Conservation (phyloP, 2,329 filamentous ascomycete species). For the Biscogniauxia mediterranea region DNA sequence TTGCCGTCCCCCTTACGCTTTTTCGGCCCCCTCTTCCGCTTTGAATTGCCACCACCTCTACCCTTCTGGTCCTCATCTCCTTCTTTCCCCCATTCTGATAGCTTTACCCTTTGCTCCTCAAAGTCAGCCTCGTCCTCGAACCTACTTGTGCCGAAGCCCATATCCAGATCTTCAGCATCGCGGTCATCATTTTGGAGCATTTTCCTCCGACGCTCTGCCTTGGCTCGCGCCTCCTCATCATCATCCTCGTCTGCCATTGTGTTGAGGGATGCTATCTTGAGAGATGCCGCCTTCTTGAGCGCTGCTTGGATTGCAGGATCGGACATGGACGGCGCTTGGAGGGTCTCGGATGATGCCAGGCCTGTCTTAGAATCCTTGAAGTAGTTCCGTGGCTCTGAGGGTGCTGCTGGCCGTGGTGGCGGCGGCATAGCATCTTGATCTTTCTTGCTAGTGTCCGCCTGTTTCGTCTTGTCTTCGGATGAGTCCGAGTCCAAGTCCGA, state of each 20-base stretch:
- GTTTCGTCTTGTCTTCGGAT: conserved; percentile 21
- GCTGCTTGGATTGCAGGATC: conserved; percentile 82
- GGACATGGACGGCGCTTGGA: conserved; percentile 55
- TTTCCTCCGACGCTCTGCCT: conserved; percentile 67
- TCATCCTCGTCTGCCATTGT: conserved; percentile 40
- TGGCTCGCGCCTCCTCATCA: conserved; percentile 49
- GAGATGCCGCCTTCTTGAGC: conserved; percentile 76
- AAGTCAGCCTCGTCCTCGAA: conserved; percentile 86
- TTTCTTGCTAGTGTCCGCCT: conserved; percentile 21
- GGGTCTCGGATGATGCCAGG: conserved; percentile 51
- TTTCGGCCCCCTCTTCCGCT: conserved; percentile 69
- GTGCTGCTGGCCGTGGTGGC: conserved; percentile 40
- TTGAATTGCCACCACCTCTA: conserved; percentile 44
- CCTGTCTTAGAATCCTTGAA: conserved; percentile 59
- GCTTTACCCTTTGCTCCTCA: conserved; percentile 63
- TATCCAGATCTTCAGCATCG: conserved; percentile 87
- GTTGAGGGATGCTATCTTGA: conserved; percentile 58
- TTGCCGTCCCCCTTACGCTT: conserved; percentile 79
- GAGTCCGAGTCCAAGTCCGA: conserved; percentile 31
- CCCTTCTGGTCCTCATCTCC: conserved; percentile 48
- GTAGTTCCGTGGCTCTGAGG: conserved; percentile 53
- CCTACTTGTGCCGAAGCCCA: conserved; percentile 88
- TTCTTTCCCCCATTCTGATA: conserved; percentile 61
- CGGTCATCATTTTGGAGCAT: conserved; percentile 73
- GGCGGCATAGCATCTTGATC: conserved; percentile 42